A percentile compares a stretch with the other conserved stretches of the same genome.
Conservation (phyloP, 2,329 filamentous ascomycete genomes). For the Verticillium nonalfalfae region DNA sequence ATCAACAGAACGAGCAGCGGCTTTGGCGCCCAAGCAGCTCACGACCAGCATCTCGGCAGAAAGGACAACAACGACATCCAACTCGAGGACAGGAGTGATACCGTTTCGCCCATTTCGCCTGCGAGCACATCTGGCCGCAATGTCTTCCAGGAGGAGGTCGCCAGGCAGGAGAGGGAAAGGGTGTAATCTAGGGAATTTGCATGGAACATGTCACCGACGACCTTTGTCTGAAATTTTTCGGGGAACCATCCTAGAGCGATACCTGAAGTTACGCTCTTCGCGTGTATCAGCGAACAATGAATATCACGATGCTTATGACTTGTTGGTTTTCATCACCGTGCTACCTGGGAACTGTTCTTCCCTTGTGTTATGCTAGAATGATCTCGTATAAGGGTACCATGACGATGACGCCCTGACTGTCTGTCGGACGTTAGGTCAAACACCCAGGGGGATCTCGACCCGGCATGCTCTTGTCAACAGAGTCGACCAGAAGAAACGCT, state of each 20-base stretch:
- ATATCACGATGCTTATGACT: neutral
- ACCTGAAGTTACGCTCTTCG: no score
- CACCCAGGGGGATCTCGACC: neutral
- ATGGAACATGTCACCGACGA: neutral
- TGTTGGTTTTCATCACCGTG: no score
- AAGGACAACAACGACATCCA: slow-evolving; percentile 16
- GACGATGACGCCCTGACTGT: neutral
- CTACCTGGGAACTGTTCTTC: no score
- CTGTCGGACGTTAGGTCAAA: neutral
- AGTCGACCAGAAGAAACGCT: neutral
- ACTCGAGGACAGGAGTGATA: slow-evolving; percentile 11
- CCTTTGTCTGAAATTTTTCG: neutral
- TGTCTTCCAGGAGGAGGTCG: slow-evolving; percentile 29
- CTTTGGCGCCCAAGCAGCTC: slow-evolving; percentile 1
- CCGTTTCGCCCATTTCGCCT: slow-evolving; percentile 22
- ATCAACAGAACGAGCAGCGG: slow-evolving; percentile 3
- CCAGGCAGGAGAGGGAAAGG: slow-evolving; percentile 21
- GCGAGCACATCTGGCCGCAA: slow-evolving; percentile 17
- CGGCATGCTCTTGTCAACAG: neutral
- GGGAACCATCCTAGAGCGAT: neutral
- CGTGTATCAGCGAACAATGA: neutral
- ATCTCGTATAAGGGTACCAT: no score
- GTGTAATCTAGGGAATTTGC: neutral
- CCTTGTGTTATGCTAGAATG: no score
- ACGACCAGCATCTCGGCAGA: slow-evolving; percentile 4